Percentiles rank a stretch among this genome's conserved stretches.
Evolutionary conservation across 208 protist genomes (phyloP).

Genomic region (Strigomonas culicis): DNA sequence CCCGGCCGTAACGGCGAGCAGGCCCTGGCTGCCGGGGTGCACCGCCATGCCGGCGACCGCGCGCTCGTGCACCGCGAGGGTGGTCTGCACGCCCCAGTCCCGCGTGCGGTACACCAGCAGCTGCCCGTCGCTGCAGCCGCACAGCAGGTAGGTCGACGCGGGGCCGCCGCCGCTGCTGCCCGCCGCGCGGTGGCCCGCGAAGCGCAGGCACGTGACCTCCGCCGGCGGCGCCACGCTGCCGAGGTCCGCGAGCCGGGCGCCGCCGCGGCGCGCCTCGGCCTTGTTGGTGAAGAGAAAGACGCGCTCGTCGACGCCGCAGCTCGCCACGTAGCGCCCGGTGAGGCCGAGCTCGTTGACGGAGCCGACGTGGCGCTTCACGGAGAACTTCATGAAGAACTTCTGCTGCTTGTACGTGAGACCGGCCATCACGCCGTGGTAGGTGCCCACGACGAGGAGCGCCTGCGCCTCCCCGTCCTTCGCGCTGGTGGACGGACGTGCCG

Average conservation of each 20-base stretch:
- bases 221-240: constrained; percentile 54
- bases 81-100: constrained; percentile 43
- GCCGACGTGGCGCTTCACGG: constrained; percentile 67
- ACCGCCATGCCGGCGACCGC: constrained; percentile 34
- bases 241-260: constrained; percentile 53
- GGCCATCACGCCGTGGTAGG: constrained; percentile 73
- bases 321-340: constrained; percentile 48
- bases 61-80: constrained; percentile 56
- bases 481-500: background rate
- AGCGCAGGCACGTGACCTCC: constrained; percentile 40
- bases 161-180: background rate
- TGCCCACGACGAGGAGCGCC: constrained; percentile 65
- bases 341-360: constrained; percentile 38
- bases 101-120: constrained; percentile 63
- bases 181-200: constrained; percentile 18
- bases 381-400: constrained; percentile 71
- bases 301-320: constrained; percentile 68
- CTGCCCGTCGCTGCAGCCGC: constrained; percentile 52
- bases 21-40: constrained; percentile 49
- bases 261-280: constrained; percentile 26
- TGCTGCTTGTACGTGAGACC: constrained; percentile 45
- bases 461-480: background rate
- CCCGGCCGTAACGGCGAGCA: constrained; percentile 48
- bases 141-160: constrained; percentile 46
- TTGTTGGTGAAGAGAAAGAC: constrained; percentile 81